phyloP scores from a whole-genome alignment of 2,329 filamentous ascomycete genomes.

The Akanthomyces lecanii region DNA sequence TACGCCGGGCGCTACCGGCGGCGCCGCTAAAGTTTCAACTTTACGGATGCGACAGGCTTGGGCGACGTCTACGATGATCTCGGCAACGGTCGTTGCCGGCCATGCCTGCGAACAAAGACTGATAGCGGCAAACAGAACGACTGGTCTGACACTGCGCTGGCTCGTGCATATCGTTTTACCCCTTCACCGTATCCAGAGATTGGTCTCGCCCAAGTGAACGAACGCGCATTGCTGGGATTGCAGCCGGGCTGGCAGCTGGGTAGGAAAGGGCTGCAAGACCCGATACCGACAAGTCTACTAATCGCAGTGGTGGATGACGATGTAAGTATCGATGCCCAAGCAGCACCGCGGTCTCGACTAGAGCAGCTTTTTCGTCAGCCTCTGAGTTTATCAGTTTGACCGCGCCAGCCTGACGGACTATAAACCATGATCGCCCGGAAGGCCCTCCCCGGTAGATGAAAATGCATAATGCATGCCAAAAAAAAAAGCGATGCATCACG shows the following conservation, averaged over 20 bases:
- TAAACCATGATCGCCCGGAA: slow-evolving; percentile 2
- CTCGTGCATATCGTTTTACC: no score
- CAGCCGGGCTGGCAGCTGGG: neutral
- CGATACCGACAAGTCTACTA: no score
- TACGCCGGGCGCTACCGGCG: neutral
- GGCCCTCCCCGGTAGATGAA: neutral
- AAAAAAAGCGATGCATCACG: neutral
- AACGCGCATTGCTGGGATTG: neutral
- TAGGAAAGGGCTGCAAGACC: no score
- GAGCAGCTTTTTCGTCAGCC: no score
- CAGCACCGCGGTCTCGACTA: neutral
- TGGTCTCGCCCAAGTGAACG: no score
- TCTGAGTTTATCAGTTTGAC: neutral
- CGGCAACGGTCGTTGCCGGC: no score
- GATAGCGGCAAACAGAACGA: no score
- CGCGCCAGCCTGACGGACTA: neutral
- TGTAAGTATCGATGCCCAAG: neutral
- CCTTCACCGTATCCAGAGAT: no score
- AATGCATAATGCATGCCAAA: slow-evolving; percentile 3
- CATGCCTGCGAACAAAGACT: no score
- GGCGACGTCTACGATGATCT: no score
- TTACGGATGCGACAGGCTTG: no score
- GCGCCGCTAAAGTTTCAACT: neutral
- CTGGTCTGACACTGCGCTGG: no score
- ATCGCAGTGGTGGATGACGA: neutral